Evolutionary conservation across 768 basidiomycete genomes (phyloP).

Genomic region (Phanerochaete carnosa): DNA sequence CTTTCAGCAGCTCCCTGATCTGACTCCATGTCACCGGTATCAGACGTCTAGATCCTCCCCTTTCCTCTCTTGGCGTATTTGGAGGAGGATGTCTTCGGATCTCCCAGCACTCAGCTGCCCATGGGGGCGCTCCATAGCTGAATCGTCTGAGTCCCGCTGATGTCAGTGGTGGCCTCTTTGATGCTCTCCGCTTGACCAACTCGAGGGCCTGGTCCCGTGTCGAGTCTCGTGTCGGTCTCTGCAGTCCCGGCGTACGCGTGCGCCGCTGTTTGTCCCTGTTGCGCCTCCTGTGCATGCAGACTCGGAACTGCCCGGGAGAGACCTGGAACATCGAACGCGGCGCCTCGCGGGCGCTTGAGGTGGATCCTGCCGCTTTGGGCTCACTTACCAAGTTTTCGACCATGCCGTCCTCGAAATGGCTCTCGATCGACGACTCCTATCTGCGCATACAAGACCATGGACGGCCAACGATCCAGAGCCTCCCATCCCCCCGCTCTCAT

Average conservation of each 20-base stretch:
- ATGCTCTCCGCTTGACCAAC: too few relatives aligned
- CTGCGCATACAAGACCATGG: conserved; percentile 11
- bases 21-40: background rate
- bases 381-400: conserved; percentile 7
- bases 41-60: background rate
- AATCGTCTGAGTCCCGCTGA: background rate
- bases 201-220: background rate
- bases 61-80: background rate
- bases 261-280: conserved; percentile 3
- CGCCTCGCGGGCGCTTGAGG: background rate
- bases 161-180: conserved; percentile 1
- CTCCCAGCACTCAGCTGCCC: background rate
- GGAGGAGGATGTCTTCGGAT: background rate
- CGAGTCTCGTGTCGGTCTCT: conserved; percentile 2
- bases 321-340: conserved; percentile 5
- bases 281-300: background rate
- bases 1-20: background rate
- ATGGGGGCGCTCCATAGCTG: background rate
- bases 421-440: conserved; percentile 10
- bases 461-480: background rate
- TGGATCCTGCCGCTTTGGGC: conserved; percentile 8
- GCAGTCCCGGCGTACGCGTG: background rate
- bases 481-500: background rate
- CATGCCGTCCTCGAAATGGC: conserved; percentile 12
- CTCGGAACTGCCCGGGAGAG: conserved; percentile 7